Evolutionary conservation across 2,329 filamentous ascomycete species (phyloP), one percentile per base, ranked within the genome.

Genomic region (Nannizzia gypsea): DNA sequence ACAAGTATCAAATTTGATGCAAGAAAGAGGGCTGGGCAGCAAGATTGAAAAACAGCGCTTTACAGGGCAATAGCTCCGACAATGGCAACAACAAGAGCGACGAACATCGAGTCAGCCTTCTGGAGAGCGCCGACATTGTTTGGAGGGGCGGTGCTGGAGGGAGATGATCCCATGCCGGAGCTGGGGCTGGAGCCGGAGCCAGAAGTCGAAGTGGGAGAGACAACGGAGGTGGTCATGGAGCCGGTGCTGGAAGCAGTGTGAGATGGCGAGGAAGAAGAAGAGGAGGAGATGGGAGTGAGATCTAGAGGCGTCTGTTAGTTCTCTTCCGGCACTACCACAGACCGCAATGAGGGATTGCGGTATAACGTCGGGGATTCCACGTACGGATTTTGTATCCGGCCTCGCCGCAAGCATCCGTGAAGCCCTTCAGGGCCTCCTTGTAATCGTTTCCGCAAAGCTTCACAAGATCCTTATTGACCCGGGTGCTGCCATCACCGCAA

Each of bases 331-430:
- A 15, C 36, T 40, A 34, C 31, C 31, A 11, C 31, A 34, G 9
- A 34, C 9, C 9, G 11, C 11, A n/a, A 13, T 13, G 5, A 15
- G 36, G 36, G 3, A 20, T 17, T 42, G 15, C 15, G 38, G n/a
- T 17, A 42, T 36, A n/a, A 42, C 4, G 15, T 42, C 11, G 11
- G 60, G 52, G 34, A 60, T 59, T 36, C 59, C 56, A 70, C 71
- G 62, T 71, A 77, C 74, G 71, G 66, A 76, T 70, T 65, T 70
- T 67, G 64, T 73, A 68, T 48, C 75, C 76, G 59, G 71, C 69
- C 42, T 65, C 66, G 17, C 70, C 65, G 67, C 76, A 78, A 48
- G 69, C 71, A 28, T 68, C 67, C 56, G 69, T 64, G 66, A 72
- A 78, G 55, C 72, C 70, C 54, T 70, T 69, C 66, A 77, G 64